A percentile compares a stretch with the other conserved stretches of the same genome.
Evolutionary conservation across 768 basidiomycete genomes (phyloP).

Genomic region (Termitomyces sp.): DNA sequence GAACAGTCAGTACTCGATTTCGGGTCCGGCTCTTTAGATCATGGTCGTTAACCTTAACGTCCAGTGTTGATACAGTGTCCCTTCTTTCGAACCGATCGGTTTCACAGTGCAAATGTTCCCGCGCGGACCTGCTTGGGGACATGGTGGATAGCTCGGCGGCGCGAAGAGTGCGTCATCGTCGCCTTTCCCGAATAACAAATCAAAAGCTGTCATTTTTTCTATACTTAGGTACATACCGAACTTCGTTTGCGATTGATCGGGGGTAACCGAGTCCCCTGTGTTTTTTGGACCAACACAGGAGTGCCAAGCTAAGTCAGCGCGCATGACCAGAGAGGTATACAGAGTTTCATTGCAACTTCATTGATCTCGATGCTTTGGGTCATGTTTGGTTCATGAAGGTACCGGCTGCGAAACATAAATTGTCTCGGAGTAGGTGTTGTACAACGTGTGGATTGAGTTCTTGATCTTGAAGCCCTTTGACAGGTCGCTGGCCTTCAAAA

Average conservation of each 20-base stretch:
- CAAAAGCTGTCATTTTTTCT: not conserved
- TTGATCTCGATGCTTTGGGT: not conserved
- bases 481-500: not conserved
- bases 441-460: not conserved
- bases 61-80: not conserved
- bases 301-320: not conserved
- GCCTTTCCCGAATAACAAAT: not conserved
- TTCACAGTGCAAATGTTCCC: constrained; percentile 1
- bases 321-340: not conserved
- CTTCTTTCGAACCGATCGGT: not conserved
- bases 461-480: not conserved
- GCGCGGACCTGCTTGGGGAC: not conserved
- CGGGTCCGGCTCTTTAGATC: not conserved
- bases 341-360: not conserved
- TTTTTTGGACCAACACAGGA: not conserved
- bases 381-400: not conserved
- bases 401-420: not conserved
- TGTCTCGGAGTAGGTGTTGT: not conserved
- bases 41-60: not conserved
- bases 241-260: not conserved
- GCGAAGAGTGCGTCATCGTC: not conserved
- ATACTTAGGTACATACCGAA: not conserved
- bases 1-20: not conserved
- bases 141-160: not conserved
- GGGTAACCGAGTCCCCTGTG: not conserved